Conservation (phyloP, 2,329 filamentous ascomycete genomes). For the Lasiodiplodia sp. region DNA sequence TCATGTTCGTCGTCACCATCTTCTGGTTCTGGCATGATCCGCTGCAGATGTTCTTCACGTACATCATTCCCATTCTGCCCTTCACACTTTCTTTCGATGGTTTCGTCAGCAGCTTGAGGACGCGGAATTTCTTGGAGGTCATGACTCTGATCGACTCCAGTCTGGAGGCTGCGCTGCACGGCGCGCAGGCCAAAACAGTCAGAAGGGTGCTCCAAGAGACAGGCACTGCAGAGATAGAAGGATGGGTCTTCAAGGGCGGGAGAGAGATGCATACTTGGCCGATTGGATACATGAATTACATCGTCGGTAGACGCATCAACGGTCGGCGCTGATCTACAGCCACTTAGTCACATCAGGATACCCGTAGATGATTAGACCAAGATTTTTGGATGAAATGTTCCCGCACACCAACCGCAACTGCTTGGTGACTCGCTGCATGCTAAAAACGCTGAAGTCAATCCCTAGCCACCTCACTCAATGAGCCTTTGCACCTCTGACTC, state of each 20-base stretch:
- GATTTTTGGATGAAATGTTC: not conserved
- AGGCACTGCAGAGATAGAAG: constrained; percentile 48
- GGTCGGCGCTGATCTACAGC: not conserved
- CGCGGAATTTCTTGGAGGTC: constrained; percentile 71
- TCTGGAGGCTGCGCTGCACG: constrained; percentile 52
- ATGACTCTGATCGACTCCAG: constrained; percentile 60
- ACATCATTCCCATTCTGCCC: constrained; percentile 69
- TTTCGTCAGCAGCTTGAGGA: constrained; percentile 70
- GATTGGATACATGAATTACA: constrained; percentile 56
- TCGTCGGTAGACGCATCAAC: constrained; percentile 44
- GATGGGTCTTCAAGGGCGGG: constrained; percentile 52
- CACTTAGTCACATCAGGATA: not conserved
- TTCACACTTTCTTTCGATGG: constrained; percentile 75
- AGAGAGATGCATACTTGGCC: constrained; percentile 57
- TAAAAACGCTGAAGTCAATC: too few species aligned
- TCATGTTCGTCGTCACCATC: constrained; percentile 62
- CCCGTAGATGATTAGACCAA: not conserved
- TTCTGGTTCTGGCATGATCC: constrained; percentile 61
- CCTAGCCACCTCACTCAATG: too few species aligned
- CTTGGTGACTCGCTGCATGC: too few species aligned
- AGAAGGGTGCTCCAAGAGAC: constrained; percentile 32
- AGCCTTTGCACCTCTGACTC: too few species aligned
- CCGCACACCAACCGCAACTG: too few species aligned
- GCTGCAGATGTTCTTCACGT: constrained; percentile 69
- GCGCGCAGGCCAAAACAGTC: constrained; percentile 33